Evolutionary conservation across 2,329 filamentous ascomycete species (phyloP).

Genomic region (Paraphoma chrysanthemicola): DNA sequence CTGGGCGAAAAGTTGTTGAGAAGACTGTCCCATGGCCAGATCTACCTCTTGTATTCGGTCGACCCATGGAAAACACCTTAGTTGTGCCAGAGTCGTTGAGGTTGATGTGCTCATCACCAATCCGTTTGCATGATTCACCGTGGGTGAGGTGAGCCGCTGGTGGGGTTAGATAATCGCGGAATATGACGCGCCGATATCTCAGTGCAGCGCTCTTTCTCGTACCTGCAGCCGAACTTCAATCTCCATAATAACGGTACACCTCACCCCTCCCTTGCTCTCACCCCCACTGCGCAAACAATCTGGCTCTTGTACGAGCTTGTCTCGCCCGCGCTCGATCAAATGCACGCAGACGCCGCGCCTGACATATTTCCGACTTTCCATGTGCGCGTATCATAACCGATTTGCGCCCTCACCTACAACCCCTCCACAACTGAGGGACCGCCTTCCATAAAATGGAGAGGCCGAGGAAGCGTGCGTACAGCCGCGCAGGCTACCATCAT

Average conservation of each 20-base stretch:
- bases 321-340: slow-evolving; percentile 36
- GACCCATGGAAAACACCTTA: no score
- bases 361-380: slow-evolving; percentile 42
- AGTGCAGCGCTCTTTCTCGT: slow-evolving; percentile 21
- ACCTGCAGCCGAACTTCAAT: slow-evolving; percentile 33
- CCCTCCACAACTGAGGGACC: slow-evolving; percentile 43
- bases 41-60: no score
- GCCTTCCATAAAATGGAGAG: slow-evolving; percentile 54
- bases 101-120: background rate
- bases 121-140: no score
- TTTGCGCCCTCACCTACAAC: slow-evolving; percentile 37
- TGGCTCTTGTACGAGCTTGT: slow-evolving; percentile 27
- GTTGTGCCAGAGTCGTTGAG: no score
- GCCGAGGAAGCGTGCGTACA: slow-evolving; percentile 54
- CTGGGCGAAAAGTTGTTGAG: no score
- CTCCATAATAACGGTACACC: slow-evolving; percentile 6
- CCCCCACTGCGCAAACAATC: slow-evolving; percentile 21
- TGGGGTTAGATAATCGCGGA: slow-evolving; percentile 10
- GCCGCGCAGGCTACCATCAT: background rate
- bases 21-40: no score
- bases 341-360: slow-evolving; percentile 42
- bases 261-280: slow-evolving; percentile 13
- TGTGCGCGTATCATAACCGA: slow-evolving; percentile 45
- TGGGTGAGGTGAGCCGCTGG: no score
- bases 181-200: slow-evolving; percentile 20